Base-by-base conservation (phyloP, 768 basidiomycete species). In the Pleurotus tuber-regium region DNA sequence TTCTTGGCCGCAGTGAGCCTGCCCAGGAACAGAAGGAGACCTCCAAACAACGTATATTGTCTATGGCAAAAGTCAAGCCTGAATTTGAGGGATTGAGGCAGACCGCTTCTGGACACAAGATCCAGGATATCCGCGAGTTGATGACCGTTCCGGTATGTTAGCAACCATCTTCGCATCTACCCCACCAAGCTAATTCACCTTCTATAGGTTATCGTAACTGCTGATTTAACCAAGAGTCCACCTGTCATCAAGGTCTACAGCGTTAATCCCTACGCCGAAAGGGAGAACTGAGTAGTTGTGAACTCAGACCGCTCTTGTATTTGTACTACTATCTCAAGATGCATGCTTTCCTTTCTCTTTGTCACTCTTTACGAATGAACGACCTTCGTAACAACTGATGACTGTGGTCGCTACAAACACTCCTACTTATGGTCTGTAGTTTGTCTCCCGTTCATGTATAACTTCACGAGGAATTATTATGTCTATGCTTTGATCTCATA, bases 201-300 rank as follows among this genome's bases (percentile, higher is more conserved):
- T 52, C 2, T 59, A n/a, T n/a, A 93, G 91, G 92, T 95, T 59
- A 95, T 97, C 62, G 86, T 97, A 59, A 95, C 93, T 35, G 92
- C 92, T 26, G 94, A 98, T 67, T 71, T 96, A 59, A 92, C 92
- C 55, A 97, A 96, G 82, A 92, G 89, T 59, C 94, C 94, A 33
- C 94, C 94, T 3, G 91, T 98, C 62, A 89, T 98, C 77, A 95
- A 97, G 70, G 93, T 98, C 52, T 94, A 94, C 76, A 93, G 92
- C 61, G 89, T 93, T 62, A 94, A 94, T 64, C 93, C 93, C 6
- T 95, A 90, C 67, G 86, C 90, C 35, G 78, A 79, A 54, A 69
- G 72, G 57, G 80, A 79, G 67, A 75, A 75, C 66, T 74, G 59
- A 69, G 59, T 50, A 39, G 38, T 25, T 36, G 40, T n/a, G n/a